Conservation (phyloP, 192 early-diverging fungal species). For the Phycomyces blakesleeanus region DNA sequence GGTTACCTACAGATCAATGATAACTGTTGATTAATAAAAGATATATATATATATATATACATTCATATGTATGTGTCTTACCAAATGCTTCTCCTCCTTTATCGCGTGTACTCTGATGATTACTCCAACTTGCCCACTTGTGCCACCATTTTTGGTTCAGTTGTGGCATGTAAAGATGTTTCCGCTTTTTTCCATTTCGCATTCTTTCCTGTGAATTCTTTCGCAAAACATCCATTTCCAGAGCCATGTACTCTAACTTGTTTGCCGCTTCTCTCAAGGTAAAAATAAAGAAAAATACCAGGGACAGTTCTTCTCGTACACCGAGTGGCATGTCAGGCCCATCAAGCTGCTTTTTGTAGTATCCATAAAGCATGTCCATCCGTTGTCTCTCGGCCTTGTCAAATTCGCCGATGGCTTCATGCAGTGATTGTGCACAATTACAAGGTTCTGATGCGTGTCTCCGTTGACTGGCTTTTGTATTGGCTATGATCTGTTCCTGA, state of each 20-base stretch:
- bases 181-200: constrained; percentile 16
- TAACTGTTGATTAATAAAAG: not conserved
- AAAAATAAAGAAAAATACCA: constrained; percentile 53
- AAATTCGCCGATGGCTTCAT: constrained; percentile 15
- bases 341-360: not conserved
- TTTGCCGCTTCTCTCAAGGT: constrained; percentile 46
- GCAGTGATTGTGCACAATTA: constrained; percentile 17
- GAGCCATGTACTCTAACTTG: constrained; percentile 29
- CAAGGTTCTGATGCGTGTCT: constrained; percentile 4
- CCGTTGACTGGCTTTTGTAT: not conserved
- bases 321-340: constrained; percentile 18
- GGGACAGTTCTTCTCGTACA: constrained; percentile 44
- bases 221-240: constrained; percentile 12
- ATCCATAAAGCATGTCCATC: constrained; percentile 18
- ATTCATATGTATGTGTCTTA: not conserved
- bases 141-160: constrained; percentile 27
- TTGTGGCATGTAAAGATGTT: constrained; percentile 29
- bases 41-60: not conserved
- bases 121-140: constrained; percentile 24
- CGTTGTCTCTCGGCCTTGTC: constrained; percentile 23
- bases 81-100: constrained; percentile 27
- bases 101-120: constrained; percentile 25
- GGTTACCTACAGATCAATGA: constrained; percentile 5
- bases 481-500: constrained; percentile 2
- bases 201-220: not conserved